These are phyloP conservation scores for Aspergillus hortae DNA, from an alignment of 2,329 filamentous ascomycete genomes.

Conservation along the genomic window DNA sequence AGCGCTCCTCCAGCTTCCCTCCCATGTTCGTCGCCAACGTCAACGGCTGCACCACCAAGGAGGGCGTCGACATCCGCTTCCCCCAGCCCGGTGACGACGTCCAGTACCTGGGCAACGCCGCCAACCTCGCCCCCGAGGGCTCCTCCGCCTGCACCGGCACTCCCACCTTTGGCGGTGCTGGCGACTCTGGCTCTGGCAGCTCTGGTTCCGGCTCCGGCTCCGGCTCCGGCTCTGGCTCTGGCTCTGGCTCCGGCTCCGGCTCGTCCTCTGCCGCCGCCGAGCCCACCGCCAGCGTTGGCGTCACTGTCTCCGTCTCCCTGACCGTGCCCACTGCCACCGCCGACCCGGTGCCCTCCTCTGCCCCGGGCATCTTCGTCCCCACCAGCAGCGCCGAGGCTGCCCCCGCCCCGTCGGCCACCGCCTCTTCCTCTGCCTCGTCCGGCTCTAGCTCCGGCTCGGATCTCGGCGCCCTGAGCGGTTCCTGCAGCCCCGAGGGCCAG, in stretches of 20 bases:
- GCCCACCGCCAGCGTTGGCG: background rate
- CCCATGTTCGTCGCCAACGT: slow-evolving; percentile 75
- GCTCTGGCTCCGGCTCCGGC: slow-evolving; percentile 4
- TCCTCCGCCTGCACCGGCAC: slow-evolving; percentile 27
- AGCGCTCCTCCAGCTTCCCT: slow-evolving; percentile 61
- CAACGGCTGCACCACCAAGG: slow-evolving; percentile 54
- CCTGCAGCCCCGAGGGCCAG: slow-evolving; percentile 52
- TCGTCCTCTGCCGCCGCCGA: background rate
- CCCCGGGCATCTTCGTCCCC: slow-evolving; percentile 1
- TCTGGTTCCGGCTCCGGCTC: slow-evolving; percentile 23
- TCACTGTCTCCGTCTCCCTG: background rate
- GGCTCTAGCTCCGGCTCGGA: slow-evolving; percentile 17
- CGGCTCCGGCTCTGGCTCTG: slow-evolving; percentile 20
- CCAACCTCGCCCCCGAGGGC: slow-evolving; percentile 32
- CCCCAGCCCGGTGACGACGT: slow-evolving; percentile 62
- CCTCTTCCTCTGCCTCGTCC: slow-evolving; percentile 5
- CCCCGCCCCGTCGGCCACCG: background rate
- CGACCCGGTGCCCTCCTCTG: background rate
- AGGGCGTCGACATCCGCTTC: slow-evolving; percentile 60
- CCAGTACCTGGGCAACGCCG: slow-evolving; percentile 45
- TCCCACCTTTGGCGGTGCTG: slow-evolving; percentile 29
- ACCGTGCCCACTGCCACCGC: slow-evolving; percentile 3
- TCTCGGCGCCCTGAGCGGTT: slow-evolving; percentile 34
- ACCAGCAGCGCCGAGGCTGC: slow-evolving; percentile 12
- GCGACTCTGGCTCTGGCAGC: slow-evolving; percentile 21